Conservation (phyloP, 148 eudicot species). For the Chenopodium formosanum region DNA sequence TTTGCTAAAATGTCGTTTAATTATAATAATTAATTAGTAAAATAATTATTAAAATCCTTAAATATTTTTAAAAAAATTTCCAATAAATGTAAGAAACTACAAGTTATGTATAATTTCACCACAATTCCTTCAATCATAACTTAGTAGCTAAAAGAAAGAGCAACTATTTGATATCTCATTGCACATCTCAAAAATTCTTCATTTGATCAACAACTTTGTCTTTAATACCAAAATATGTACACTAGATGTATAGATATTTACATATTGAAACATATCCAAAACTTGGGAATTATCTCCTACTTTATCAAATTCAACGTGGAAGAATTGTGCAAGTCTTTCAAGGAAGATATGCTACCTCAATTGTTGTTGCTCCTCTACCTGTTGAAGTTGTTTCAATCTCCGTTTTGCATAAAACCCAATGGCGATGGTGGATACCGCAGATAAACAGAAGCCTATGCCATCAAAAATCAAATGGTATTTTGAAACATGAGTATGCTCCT, state of each 20-base stretch:
- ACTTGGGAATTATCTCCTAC: not conserved
- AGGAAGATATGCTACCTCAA: slow-evolving; percentile 1
- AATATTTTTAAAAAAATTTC: too few species aligned
- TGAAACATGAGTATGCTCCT: slow-evolving; percentile 44
- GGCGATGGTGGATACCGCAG: slow-evolving; percentile 42
- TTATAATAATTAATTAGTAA: too few species aligned
- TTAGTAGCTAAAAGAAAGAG: not conserved
- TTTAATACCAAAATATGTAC: not conserved
- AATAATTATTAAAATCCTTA: too few species aligned
- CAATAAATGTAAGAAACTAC: too few species aligned
- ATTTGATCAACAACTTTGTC: not conserved
- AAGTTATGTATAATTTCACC: too few species aligned
- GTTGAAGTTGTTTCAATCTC: slow-evolving; percentile 53
- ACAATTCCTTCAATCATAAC: not conserved
- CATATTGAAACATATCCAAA: not conserved
- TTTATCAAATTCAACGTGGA: not conserved
- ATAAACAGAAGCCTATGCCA: slow-evolving; percentile 46
- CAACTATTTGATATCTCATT: not conserved
- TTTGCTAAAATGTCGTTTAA: too few species aligned
- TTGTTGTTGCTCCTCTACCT: slow-evolving; percentile 32
- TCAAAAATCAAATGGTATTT: slow-evolving; percentile 50
- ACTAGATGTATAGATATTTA: not conserved
- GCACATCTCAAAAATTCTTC: not conserved
- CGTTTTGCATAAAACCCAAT: slow-evolving; percentile 64
- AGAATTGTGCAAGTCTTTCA: not conserved